Base-by-base conservation (phyloP, 1,284 basidiomycete species). In the Amylostereum areolatum region DNA sequence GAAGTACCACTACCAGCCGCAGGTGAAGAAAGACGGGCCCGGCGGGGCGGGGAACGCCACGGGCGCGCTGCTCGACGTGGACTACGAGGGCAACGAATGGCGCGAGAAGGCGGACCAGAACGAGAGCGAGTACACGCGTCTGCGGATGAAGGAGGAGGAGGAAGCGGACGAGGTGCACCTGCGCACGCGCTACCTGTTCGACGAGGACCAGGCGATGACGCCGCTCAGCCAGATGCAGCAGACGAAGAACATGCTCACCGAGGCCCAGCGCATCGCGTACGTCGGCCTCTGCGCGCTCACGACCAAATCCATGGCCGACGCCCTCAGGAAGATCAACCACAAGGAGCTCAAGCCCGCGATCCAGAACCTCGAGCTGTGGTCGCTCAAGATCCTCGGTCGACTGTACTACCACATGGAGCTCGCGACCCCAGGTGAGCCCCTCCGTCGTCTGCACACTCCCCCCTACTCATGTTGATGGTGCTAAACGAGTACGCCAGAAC, bases 371-470 rank as follows among this genome's bases (percentile, higher is more conserved):
- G 83, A 89, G 54, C 72, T 96, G 5, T 97, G 94, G 95, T 80
- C 83, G 50, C 65, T 95, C 65, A 97, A 94, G 75, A 95, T 97
- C 57, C 91, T 97, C 89, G 94, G 92, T 37, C 79, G 94, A 52
- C 68, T 97, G 54, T 97, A 95, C 68, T 95, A 96, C 71, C 94
- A 97, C 72, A 97, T 97, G 93, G 94, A 97, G 61, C 77, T 97
- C 47, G 87, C 87, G 57, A 86, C 80, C 48, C 82, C 85, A 74
- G 94, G 94, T 95, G 70, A 70, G 51, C n/a, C n/a, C n/a, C n/a
- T n/a, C n/a, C n/a, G n/a, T n/a, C n/a, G n/a, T n/a, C n/a, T n/a
- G n/a, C n/a, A n/a, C n/a, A n/a, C n/a, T n/a, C n/a, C n/a, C n/a
- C 49, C 46, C 52, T 58, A n/a, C 12, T 40, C 57, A 58, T 24